Conservation (phyloP, 768 basidiomycete species). For the Xerocomellus amylosporus region DNA sequence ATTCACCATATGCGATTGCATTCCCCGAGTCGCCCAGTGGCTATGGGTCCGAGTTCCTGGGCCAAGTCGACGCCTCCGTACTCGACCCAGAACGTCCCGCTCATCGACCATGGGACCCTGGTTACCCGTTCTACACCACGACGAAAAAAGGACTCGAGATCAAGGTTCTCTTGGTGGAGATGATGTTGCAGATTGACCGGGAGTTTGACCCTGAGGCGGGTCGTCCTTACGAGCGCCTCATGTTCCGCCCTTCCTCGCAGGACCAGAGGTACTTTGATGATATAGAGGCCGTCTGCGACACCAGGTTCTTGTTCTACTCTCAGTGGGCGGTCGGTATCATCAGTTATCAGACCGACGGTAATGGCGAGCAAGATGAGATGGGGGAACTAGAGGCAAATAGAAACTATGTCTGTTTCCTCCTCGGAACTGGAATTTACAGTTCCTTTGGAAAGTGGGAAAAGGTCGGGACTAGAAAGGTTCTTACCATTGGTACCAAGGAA, state of each 20-base stretch:
- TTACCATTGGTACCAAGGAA: constrained; percentile 7
- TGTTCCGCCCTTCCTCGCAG: not conserved
- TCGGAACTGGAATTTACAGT: constrained; percentile 7
- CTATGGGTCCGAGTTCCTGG: not conserved
- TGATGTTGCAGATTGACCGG: constrained; percentile 5
- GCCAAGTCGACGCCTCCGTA: not conserved
- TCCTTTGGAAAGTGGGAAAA: constrained; percentile 8
- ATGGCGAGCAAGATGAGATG: not conserved
- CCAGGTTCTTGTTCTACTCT: constrained; percentile 3
- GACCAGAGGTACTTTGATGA: constrained; percentile 2
- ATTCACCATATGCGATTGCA: constrained; percentile 3
- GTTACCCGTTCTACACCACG: constrained; percentile 4
- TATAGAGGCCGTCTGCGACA: not conserved
- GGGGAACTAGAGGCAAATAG: not conserved
- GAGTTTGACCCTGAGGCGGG: not conserved
- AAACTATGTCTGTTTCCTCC: constrained; percentile 1
- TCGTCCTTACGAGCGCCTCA: not conserved
- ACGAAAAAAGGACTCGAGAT: constrained; percentile 4
- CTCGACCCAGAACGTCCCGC: constrained; percentile 1
- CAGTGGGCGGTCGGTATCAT: constrained; percentile 8
- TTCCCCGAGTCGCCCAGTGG: constrained; percentile 6
- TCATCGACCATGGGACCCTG: constrained; percentile 7
- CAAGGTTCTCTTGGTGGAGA: constrained; percentile 7
- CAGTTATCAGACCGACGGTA: constrained; percentile 5
- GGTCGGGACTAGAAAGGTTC: constrained; percentile 1